These are phyloP conservation scores for Olyra latifolia DNA, from an alignment of 176 grass and related monocot species.

Conservation along the genomic window DNA sequence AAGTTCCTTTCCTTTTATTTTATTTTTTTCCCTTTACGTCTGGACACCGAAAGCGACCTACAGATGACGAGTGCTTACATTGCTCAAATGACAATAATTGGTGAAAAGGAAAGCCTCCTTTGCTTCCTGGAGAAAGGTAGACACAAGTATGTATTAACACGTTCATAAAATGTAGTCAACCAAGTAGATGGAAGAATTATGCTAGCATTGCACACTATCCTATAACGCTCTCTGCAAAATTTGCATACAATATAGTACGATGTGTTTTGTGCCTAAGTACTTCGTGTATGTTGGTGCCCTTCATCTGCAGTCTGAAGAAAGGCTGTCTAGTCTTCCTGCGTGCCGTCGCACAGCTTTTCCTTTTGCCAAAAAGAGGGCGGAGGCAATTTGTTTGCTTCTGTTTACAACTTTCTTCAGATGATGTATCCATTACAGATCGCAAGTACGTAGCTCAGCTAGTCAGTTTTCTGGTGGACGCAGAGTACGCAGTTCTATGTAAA, in stretches of 20 bases:
- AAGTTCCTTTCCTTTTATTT: neutral
- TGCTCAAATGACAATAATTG: neutral
- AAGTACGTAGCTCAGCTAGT: too few relatives aligned
- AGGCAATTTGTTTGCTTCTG: neutral
- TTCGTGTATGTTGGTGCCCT: neutral
- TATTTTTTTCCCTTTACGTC: neutral
- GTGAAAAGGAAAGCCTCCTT: neutral
- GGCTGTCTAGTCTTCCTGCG: neutral
- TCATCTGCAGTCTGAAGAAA: neutral
- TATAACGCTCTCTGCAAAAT: too few relatives aligned
- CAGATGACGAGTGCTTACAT: neutral
- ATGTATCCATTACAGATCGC: neutral
- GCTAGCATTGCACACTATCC: too few relatives aligned
- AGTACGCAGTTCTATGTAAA: neutral
- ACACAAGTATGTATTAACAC: neutral
- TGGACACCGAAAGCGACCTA: neutral
- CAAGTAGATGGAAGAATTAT: neutral
- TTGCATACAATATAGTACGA: too few relatives aligned
- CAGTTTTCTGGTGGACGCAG: neutral
- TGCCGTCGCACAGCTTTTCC: neutral
- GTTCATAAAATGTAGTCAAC: slow-evolving; percentile 8
- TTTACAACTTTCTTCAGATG: neutral
- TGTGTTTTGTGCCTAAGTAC: too few relatives aligned
- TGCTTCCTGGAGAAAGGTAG: neutral
- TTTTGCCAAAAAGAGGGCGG: neutral